Evolutionary conservation across 768 basidiomycete genomes (phyloP).

Genomic region (Auricularia cornea): DNA sequence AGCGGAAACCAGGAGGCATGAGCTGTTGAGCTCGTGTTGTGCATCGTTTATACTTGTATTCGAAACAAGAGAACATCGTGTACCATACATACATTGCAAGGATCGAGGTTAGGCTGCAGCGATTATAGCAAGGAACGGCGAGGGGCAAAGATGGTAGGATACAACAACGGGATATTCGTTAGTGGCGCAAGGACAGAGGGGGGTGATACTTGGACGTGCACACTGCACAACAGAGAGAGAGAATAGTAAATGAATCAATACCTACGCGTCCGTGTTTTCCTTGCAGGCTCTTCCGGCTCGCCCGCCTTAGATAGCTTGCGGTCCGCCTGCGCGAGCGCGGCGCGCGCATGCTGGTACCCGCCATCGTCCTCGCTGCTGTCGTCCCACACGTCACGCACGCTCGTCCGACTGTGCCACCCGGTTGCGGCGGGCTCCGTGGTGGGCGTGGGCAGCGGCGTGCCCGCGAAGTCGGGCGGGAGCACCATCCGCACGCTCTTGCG

Average conservation of each 20-base stretch:
- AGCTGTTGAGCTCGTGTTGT: too few relatives aligned
- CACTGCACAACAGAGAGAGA: not conserved
- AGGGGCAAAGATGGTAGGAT: not conserved
- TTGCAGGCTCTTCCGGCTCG: not conserved
- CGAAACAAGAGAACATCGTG: not conserved
- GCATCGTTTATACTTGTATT: not conserved
- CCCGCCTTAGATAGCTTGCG: not conserved
- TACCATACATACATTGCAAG: not conserved
- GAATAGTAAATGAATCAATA: not conserved
- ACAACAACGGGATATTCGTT: too few relatives aligned
- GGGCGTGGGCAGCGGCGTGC: conserved; percentile 55
- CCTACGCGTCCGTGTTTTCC: not conserved
- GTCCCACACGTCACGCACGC: conserved; percentile 46
- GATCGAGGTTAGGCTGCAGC: not conserved
- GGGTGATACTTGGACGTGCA: too few relatives aligned
- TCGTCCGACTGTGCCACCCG: conserved; percentile 11
- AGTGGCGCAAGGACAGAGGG: too few relatives aligned
- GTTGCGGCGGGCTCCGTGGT: conserved; percentile 19
- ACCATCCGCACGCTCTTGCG: conserved; percentile 75
- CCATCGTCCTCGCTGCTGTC: conserved; percentile 67
- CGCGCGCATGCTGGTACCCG: conserved; percentile 52
- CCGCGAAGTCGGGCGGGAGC: conserved; percentile 65
- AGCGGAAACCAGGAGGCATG: conserved; percentile 14
- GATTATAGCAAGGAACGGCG: not conserved
- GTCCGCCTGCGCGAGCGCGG: conserved; percentile 36